Conservation (phyloP, 2,329 filamentous ascomycete genomes). For the Penicillium brasilianum region DNA sequence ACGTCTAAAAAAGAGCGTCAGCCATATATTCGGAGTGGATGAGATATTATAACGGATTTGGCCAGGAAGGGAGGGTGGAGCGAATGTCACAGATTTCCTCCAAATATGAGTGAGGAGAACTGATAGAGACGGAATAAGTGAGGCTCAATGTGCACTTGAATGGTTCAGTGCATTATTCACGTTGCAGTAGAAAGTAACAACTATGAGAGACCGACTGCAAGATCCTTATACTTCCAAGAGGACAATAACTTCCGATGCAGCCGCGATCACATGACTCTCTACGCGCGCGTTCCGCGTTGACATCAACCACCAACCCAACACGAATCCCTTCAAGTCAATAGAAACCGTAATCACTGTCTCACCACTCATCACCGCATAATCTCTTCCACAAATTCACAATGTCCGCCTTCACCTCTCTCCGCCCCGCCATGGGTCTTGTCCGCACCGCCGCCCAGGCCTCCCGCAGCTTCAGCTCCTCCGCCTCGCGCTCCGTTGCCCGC, state of each 20-base stretch:
- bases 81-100: not conserved
- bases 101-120: not conserved
- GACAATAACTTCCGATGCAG: not conserved
- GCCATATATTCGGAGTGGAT: not conserved
- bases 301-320: constrained; percentile 3
- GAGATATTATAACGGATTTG: not conserved
- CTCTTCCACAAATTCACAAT: constrained; percentile 26
- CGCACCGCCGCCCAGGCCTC: constrained; percentile 46
- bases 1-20: not conserved
- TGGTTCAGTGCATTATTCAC: too few relatives aligned
- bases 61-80: not conserved
- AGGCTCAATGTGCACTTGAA: not conserved
- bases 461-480: constrained; percentile 76
- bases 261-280: constrained; percentile 12
- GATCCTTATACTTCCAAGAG: not conserved
- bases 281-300: constrained; percentile 10
- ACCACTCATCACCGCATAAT: constrained; percentile 1
- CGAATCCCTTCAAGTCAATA: not conserved
- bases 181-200: not conserved
- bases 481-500: constrained; percentile 69
- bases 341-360: not conserved
- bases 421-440: constrained; percentile 55
- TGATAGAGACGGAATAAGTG: not conserved
- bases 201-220: not conserved
- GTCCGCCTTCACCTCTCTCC: constrained; percentile 57